Base-by-base conservation (phyloP, 176 grass and related monocot species). In the Eremochloa ophiuroides region DNA sequence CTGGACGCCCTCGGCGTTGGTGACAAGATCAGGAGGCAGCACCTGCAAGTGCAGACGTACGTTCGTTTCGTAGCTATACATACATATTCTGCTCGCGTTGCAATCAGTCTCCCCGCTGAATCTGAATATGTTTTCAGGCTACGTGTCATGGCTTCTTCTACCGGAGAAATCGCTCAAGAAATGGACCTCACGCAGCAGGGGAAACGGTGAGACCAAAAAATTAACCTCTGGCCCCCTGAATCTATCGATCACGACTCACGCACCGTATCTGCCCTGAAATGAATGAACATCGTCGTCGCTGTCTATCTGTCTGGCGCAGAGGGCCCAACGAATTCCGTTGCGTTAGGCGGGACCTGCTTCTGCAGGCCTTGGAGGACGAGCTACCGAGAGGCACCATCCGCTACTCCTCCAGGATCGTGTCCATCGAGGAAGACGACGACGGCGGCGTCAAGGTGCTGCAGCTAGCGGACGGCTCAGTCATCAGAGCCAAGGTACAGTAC, bases 401-500 rank as follows among this genome's bases (percentile, higher is more conserved):
- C 63, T 98, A 81, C 75, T 98, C 95, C 71, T 95, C 88, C 44
- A 95, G 84, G 79, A 80, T 98, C 17, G 82, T 88, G 31, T 70
- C 66, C 20, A 91, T 98, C 61, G 66, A 95, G 39, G 88, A 93
- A 29, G 77, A 75, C 1, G 67, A 89, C 14, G 70, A 73, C 3
- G 73, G 69, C 40, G 31, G 55, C 20, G 55, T 55, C 60, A 98
- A 98, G 86, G 44, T 90, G 23, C 17, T 98, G 2, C 92, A 98
- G 6, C 77, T 95, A 6, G 82, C 88, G 1, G 88, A 98, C 39
- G 90, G 88, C 8, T 84, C 86, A 27, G 62, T 75, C n/a, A 35
- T 93, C 22, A 88, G 77, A 84, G 84, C 92, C 7, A 97, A 97
- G 91, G n/a, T n/a, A n/a, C n/a, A n/a, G 91, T n/a, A n/a, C n/a